Evolutionary conservation across 371 early-diverging fungal genomes (phyloP).

Genomic region (Lichtheimia hyalospora): DNA sequence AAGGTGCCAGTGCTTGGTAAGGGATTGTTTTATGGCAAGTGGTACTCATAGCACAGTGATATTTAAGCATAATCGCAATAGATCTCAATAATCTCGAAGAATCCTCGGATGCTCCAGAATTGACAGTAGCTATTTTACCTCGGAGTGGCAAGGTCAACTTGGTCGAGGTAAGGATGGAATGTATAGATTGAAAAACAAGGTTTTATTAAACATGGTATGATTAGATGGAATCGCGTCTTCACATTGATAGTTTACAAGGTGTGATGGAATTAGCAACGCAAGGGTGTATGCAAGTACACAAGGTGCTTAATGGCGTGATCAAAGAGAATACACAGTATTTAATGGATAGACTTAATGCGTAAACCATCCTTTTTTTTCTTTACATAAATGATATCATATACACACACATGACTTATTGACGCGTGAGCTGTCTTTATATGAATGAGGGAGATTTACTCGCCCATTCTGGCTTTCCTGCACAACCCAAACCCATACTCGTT

Average conservation of each 20-base stretch:
- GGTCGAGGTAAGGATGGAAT: slow-evolving; percentile 48
- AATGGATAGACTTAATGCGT: slow-evolving; percentile 41
- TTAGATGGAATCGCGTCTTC: slow-evolving; percentile 88
- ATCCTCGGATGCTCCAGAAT: slow-evolving; percentile 80
- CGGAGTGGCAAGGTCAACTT: slow-evolving; percentile 81
- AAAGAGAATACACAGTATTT: slow-evolving; percentile 59
- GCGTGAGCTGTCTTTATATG: background rate
- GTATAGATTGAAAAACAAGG: background rate
- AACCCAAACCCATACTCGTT: background rate
- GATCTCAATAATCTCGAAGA: slow-evolving; percentile 93
- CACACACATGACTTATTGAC: background rate
- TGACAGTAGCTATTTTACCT: slow-evolving; percentile 89
- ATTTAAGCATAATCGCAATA: too few species aligned
- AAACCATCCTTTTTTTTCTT: background rate
- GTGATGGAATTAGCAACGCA: slow-evolving; percentile 78
- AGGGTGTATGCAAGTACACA: slow-evolving; percentile 83
- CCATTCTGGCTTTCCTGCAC: background rate
- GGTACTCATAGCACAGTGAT: too few species aligned
- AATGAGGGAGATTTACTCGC: background rate
- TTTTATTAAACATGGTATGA: too few species aligned
- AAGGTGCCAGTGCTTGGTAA: slow-evolving; percentile 78
- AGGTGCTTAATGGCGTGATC: slow-evolving; percentile 75
- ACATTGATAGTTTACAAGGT: slow-evolving; percentile 78
- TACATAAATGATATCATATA: background rate
- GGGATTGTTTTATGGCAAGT: too few species aligned